Evolutionary conservation across 2,329 filamentous ascomycete species (phyloP).

Genomic region (Metarhizium robertsii): DNA sequence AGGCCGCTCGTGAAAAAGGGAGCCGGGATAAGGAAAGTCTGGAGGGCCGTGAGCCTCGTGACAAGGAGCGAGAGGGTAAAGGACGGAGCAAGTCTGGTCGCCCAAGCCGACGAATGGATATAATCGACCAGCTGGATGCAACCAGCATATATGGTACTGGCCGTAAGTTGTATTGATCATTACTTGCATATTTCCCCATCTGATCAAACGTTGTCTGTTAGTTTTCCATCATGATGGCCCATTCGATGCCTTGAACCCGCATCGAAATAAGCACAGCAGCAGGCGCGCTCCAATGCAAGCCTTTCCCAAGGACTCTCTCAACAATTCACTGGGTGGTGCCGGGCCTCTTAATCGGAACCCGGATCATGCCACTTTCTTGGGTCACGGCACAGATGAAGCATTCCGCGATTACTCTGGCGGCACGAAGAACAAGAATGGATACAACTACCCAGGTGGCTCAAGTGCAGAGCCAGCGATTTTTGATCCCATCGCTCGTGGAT

Average conservation of each 20-base stretch:
- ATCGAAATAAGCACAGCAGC: conserved; percentile 79
- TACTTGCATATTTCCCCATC: neutral
- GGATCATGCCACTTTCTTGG: conserved; percentile 83
- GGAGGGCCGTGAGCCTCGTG: conserved; percentile 27
- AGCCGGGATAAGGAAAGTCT: conserved; percentile 8
- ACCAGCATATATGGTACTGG: conserved; percentile 93
- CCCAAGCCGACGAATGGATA: conserved; percentile 55
- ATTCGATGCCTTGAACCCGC: conserved; percentile 91
- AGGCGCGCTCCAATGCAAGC: conserved; percentile 89
- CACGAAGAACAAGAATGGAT: conserved; percentile 19
- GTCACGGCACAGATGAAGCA: conserved; percentile 68
- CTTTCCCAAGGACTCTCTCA: conserved; percentile 84
- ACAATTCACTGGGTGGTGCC: conserved; percentile 82
- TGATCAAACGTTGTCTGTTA: conserved; percentile 24
- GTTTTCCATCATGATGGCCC: conserved; percentile 97
- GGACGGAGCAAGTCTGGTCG: conserved; percentile 41
- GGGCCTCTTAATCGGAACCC: conserved; percentile 75
- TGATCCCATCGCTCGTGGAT: conserved; percentile 57
- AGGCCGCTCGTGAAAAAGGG: neutral
- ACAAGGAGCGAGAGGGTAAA: conserved; percentile 29
- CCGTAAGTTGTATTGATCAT: conserved; percentile 44
- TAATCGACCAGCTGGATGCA: conserved; percentile 94
- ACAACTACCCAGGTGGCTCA: conserved; percentile 12
- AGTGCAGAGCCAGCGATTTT: conserved; percentile 45
- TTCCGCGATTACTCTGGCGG: conserved; percentile 67